Evolutionary conservation across 2,329 filamentous ascomycete genomes (phyloP).

Genomic region (Colletotrichum sojae): DNA sequence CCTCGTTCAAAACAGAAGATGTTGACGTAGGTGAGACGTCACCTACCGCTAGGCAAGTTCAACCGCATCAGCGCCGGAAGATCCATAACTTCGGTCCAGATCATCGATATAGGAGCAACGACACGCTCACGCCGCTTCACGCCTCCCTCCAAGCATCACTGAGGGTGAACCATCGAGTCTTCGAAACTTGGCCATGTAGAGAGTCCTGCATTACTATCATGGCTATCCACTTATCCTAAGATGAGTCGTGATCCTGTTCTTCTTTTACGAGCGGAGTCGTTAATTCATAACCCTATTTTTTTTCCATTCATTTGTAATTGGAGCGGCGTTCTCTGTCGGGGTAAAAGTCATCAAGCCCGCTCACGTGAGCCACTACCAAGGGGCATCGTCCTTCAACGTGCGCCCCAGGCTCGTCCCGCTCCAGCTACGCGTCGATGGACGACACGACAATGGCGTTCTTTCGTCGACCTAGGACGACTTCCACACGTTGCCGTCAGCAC

Average conservation of each 20-base stretch:
- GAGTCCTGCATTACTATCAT: constrained; percentile 29
- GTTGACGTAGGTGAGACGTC: no score
- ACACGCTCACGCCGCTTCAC: no score
- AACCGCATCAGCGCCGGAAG: no score
- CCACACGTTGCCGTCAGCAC: constrained; percentile 62
- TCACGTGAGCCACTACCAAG: no score
- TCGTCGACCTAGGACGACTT: constrained; percentile 44
- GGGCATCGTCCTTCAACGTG: no score
- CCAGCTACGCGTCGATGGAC: no score
- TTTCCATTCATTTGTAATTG: background rate
- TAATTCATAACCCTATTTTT: constrained; percentile 24
- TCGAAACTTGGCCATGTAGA: background rate
- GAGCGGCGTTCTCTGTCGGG: constrained; percentile 22
- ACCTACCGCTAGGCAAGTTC: no score
- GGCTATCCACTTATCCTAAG: constrained; percentile 16
- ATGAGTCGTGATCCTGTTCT: constrained; percentile 22
- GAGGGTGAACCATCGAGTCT: background rate
- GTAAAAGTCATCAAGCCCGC: background rate
- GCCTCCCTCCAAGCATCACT: no score
- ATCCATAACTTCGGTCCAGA: no score
- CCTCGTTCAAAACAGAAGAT: no score
- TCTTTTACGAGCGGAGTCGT: constrained; percentile 32
- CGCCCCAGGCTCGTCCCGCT: no score
- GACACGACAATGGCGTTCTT: background rate
- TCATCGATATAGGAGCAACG: no score